Percentiles rank a stretch among this genome's conserved stretches.
These are phyloP conservation scores for Petasospora rhodanensis DNA, from an alignment of 1,139 yeast species.

Conservation along the genomic window DNA sequence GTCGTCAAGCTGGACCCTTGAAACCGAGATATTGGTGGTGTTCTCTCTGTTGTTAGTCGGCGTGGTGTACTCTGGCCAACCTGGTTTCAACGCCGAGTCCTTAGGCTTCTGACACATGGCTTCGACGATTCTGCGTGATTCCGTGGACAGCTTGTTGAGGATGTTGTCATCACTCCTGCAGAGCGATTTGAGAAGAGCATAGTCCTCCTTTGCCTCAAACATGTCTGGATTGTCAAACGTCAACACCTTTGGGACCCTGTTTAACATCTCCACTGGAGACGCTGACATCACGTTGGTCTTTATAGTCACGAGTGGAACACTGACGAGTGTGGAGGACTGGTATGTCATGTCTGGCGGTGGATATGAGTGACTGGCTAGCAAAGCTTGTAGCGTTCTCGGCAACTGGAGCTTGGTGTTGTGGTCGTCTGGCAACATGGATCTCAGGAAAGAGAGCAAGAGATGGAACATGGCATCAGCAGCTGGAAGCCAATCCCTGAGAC, in stretches of 20 bases:
- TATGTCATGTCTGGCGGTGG: conserved; percentile 52
- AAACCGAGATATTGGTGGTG: conserved; percentile 39
- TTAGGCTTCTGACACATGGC: conserved; percentile 47
- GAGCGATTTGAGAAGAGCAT: conserved; percentile 64
- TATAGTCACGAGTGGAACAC: conserved; percentile 66
- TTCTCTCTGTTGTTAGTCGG: conserved; percentile 8
- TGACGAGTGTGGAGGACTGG: conserved; percentile 41
- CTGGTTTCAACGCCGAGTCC: conserved; percentile 34
- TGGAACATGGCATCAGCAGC: conserved; percentile 88
- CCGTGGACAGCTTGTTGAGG: conserved; percentile 63
- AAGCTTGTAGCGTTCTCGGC: conserved; percentile 60
- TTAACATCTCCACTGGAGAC: conserved; percentile 51
- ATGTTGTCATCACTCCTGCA: conserved; percentile 52
- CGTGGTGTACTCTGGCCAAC: conserved; percentile 30
- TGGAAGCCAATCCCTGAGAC: conserved; percentile 71
- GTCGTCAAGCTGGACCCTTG: conserved; percentile 73
- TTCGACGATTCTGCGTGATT: conserved; percentile 64
- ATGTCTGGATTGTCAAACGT: conserved; percentile 66
- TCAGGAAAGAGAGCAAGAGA: conserved; percentile 65
- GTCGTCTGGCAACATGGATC: conserved; percentile 73
- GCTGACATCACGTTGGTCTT: conserved; percentile 52
- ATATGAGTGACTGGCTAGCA: conserved; percentile 58
- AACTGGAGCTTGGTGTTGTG: conserved; percentile 48
- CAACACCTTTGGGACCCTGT: conserved; percentile 61
- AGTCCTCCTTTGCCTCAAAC: conserved; percentile 75